A percentile compares a stretch with the other conserved stretches of the same genome.
Evolutionary conservation across 2,329 filamentous ascomycete genomes (phyloP).

Genomic region (Shiraia bambusicola): DNA sequence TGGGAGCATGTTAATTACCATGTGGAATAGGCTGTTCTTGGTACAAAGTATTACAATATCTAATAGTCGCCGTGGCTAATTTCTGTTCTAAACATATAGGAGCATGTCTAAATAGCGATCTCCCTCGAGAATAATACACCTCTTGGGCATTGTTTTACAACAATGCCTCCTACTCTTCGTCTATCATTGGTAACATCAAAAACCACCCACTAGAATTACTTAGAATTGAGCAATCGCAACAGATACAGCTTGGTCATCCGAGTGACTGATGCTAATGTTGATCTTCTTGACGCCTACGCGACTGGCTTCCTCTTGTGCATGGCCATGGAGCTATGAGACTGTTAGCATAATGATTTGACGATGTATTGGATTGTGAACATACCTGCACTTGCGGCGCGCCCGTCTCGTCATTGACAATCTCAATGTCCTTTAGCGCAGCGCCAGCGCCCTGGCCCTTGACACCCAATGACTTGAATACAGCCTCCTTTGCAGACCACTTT

Average conservation of each 20-base stretch:
- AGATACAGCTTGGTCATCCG: constrained; percentile 88
- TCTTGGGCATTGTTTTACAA: too few species aligned
- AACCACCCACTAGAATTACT: background rate
- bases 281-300: constrained; percentile 85
- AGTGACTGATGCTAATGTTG: constrained; percentile 93
- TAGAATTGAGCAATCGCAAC: constrained; percentile 85
- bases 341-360: constrained; percentile 13
- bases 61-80: too few species aligned
- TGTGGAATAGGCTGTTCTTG: too few species aligned
- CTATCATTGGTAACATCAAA: constrained; percentile 1
- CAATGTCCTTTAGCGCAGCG: constrained; percentile 89
- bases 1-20: too few species aligned
- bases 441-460: constrained; percentile 85
- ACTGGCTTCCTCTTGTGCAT: constrained; percentile 79
- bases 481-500: constrained; percentile 96
- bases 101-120: too few species aligned
- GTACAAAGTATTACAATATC: too few species aligned
- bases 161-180: background rate
- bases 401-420: constrained; percentile 77
- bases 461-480: constrained; percentile 95
- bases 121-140: too few species aligned
- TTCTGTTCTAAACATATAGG: too few species aligned
- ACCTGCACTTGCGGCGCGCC: constrained; percentile 84
- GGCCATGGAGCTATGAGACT: constrained; percentile 71
- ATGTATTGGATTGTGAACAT: constrained; percentile 49